phyloP scores from a whole-genome alignment of 75 land plant genomes.

The Pinus tabuliformis region DNA sequence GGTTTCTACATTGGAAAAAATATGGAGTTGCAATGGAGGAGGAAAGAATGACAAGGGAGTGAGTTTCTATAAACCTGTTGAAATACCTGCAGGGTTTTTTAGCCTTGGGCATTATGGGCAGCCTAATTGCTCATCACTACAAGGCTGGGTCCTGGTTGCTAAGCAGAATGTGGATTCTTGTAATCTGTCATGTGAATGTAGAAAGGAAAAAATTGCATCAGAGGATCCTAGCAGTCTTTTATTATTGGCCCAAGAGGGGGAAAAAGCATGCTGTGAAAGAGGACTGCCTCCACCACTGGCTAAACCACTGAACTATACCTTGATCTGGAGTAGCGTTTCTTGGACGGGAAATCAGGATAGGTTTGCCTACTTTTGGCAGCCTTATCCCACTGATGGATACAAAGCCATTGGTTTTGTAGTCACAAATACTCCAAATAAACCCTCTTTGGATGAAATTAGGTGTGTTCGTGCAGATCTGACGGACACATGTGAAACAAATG shows the following conservation, averaged over 20 bases:
- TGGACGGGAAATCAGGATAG: slow-evolving; percentile 48
- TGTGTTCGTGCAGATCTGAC: slow-evolving; percentile 74
- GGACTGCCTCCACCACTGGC: slow-evolving; percentile 16
- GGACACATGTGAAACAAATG: slow-evolving; percentile 35
- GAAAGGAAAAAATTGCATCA: not conserved
- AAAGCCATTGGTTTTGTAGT: slow-evolving; percentile 56
- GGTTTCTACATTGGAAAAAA: slow-evolving; percentile 50
- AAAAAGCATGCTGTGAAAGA: not conserved
- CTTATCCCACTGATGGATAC: slow-evolving; percentile 73
- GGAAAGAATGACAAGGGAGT: slow-evolving; percentile 54
- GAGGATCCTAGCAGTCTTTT: slow-evolving; percentile 4
- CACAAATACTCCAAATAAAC: slow-evolving; percentile 53
- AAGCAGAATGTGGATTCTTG: slow-evolving; percentile 23
- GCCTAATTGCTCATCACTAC: slow-evolving; percentile 40
- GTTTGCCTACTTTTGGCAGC: slow-evolving; percentile 65
- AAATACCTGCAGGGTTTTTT: slow-evolving; percentile 54
- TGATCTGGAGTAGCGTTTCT: slow-evolving; percentile 69
- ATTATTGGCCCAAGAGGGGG: slow-evolving; percentile 2
- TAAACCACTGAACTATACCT: slow-evolving; percentile 54
- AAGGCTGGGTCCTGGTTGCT: slow-evolving; percentile 56
- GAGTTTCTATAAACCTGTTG: slow-evolving; percentile 65
- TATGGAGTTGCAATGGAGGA: slow-evolving; percentile 62
- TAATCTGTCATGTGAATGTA: not conserved
- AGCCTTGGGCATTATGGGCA: slow-evolving; percentile 55
- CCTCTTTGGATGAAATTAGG: slow-evolving; percentile 43